Evolutionary conservation across 2,329 filamentous ascomycete species (phyloP), one percentile per base, ranked within the genome.

Genomic region (Cercospora janseana): DNA sequence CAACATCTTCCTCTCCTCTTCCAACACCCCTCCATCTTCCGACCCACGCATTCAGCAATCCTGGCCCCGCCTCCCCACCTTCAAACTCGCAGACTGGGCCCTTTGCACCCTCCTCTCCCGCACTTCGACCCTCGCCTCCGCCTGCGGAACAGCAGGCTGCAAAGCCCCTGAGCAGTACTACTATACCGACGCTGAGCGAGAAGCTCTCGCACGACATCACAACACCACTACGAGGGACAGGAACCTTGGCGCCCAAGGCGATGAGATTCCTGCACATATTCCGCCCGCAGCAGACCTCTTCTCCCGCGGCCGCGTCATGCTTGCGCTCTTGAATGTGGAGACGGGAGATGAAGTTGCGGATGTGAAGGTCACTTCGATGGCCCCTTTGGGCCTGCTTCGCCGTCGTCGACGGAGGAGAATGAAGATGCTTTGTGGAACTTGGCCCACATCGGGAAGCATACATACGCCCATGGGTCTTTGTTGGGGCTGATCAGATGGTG

Each of bases 41-140:
- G n/a, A n/a, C n/a, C n/a, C n/a, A n/a, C n/a, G n/a, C n/a, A n/a
- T 23, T 10, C 12, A 21, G 13, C 15, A 27, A n/a, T n/a, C 10
- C n/a, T 49, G 46, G 46, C 40, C 32, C 10, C 32, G 26, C 6
- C 21, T 49, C 4, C 51, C 51, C 4, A 21, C 42, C 3, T 15
- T 34, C n/a, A 49, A 50, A 13, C 46, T 54, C 5, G 51, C 37
- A n/a, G 51, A 54, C 16, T 54, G 44, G 13, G 51, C 40, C 10
- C 34, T 49, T n/a, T 40, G 40, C 2, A 10, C 21, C 13, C 32
- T 20, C 27, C 21, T 24, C 4, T 34, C 9, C 2, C 20, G 50
- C n/a, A 8, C 18, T 3, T n/a, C 27, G 4, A 40, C 5, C 18
- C 18, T 26, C 7, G 2, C 20, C 5, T 24, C 24, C 1, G 35